Conservation (phyloP, 306 rosid species). For the Quercus rubra region DNA sequence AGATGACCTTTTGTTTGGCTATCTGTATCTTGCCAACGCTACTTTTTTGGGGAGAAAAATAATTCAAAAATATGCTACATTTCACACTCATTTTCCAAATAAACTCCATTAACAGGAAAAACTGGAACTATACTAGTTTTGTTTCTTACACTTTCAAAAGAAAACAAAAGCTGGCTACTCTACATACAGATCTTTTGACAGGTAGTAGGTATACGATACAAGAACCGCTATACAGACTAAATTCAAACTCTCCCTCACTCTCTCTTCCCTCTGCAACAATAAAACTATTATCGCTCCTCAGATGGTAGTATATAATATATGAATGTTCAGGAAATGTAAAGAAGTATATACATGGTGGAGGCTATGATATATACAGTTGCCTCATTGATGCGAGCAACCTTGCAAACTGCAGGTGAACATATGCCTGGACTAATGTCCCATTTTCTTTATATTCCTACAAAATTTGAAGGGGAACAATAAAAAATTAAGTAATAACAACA, state of each 20-base stretch:
- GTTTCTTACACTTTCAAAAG: not conserved
- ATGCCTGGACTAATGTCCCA: constrained; percentile 82
- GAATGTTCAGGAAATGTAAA: constrained; percentile 1
- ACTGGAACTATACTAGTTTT: not conserved
- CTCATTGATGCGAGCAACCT: constrained; percentile 91
- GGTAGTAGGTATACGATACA: not conserved
- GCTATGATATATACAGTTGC: constrained; percentile 58
- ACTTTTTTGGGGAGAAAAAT: too few species aligned
- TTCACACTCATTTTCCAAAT: too few species aligned
- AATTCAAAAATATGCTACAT: too few species aligned
- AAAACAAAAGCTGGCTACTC: not conserved
- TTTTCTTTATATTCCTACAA: constrained; percentile 73
- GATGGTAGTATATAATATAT: not conserved
- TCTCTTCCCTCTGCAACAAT: not conserved
- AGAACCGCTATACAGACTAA: constrained; percentile 14
- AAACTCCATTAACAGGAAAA: too few species aligned
- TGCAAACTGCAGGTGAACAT: constrained; percentile 86
- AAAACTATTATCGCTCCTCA: not conserved
- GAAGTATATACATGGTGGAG: constrained; percentile 3
- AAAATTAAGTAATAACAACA: not conserved
- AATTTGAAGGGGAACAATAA: not conserved
- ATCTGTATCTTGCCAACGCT: too few species aligned
- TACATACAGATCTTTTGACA: not conserved
- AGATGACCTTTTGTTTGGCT: too few species aligned
- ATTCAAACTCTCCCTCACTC: not conserved